Evolutionary conservation across 768 basidiomycete species (phyloP), one percentile per base, ranked within the genome.

Genomic region (Pleurotus tuber-regium): DNA sequence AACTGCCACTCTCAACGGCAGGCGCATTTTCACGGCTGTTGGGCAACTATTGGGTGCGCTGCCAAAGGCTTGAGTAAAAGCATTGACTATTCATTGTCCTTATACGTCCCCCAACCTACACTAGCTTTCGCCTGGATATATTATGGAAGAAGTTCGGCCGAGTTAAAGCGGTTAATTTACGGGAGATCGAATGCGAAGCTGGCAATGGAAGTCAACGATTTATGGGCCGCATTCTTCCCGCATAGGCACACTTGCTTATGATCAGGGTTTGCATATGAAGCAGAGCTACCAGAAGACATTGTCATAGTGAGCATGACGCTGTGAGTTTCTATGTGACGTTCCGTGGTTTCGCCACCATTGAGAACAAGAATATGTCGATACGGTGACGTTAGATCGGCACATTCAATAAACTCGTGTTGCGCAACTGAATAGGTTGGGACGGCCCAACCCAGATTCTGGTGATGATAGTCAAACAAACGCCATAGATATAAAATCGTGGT

Each of bases 161-260:
- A 9, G 31, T 12, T 8, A 11, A 11, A 48, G n/a, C 46, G 46
- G 46, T 16, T 18, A 35, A 48, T 33, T 48, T 48, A 23, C 46
- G 46, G 35, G 46, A 25, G 18, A 9, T 21, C 31, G 10, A 29
- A 2, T 48, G 30, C 16, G 31, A 42, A 42, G 41, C 19, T 23
- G 12, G 41, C 6, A 8, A 16, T 23, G 26, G 11, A 21, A 24
- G 23, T 21, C 18, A 10, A 9, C n/a, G n/a, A n/a, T n/a, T n/a
- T n/a, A n/a, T 42, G 18, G n/a, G 12, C 46, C 46, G 46, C 46
- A 48, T 48, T 35, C 46, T 31, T 21, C 23, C 46, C 46, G 46
- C 46, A 31, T 21, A 26, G 18, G 16, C 23, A 19, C 40, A n/a
- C 14, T 23, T 31, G 30, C 30, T 31, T n/a, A 14, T 31, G 30